Base-by-base conservation (phyloP, 768 basidiomycete genomes). In the Grammothele lineata region DNA sequence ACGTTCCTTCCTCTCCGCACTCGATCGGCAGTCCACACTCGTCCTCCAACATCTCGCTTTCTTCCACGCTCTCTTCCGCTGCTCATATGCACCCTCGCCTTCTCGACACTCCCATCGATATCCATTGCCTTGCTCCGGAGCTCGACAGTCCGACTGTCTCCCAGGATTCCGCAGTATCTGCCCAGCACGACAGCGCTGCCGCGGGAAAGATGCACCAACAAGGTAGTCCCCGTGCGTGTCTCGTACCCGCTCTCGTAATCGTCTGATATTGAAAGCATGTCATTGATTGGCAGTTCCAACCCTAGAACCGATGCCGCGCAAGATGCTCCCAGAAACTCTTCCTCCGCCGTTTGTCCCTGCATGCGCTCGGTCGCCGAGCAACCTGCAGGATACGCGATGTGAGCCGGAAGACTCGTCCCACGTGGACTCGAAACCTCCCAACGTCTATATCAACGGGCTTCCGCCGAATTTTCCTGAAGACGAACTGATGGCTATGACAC, bases 401-500 rank as follows among this genome's bases (percentile, higher is more conserved):
- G 26, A 9, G 14, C 23, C 8, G 2, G 5, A 21, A 4, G 39
- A 15, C 7, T 3, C 22, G 12, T 12, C 30, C 21, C 25, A 27
- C n/a, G 41, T 25, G 3, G 39, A 40, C 15, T 39, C 56, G 27
- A 48, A 52, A 11, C 59, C 61, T 12, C 86, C 89, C 0, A 92
- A 92, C 56, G 85, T 92, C 0, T 92, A 92, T 62, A 90, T 92
- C 68, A 92, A 92, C 58, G 89, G 89, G 11, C 75, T 92, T 14
- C 88, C 87, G 2, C 85, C 88, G 4, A 81, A 89, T 65, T 91
- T 78, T 57, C 81, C 87, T 0, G 89, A 91, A 58, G 87, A 88
- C 50, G 77, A 88, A 51, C 71, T 92, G 34, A 82, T 81, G 56
- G 78, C 78, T 23, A 78, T 92, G 44, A 75, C 85, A 26, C 66